Percentiles rank a stretch among this genome's conserved stretches.
Evolutionary conservation across 1,284 basidiomycete genomes (phyloP).

Genomic region (Coniferiporia sulphurascens): DNA sequence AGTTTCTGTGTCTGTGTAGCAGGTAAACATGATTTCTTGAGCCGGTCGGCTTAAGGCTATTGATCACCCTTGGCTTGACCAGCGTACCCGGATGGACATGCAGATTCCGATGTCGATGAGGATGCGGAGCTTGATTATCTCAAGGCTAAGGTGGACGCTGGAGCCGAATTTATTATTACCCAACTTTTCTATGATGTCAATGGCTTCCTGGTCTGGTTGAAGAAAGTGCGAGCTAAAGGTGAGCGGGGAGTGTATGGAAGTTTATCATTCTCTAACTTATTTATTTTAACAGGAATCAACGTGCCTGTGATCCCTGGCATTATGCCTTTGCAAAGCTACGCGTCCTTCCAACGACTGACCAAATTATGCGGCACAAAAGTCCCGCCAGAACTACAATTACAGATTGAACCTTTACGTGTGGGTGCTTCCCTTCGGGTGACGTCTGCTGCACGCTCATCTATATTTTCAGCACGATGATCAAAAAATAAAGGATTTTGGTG

Average conservation of each 20-base stretch:
- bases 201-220: constrained; percentile 76
- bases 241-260: constrained; percentile 22
- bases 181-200: constrained; percentile 97
- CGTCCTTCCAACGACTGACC: constrained; percentile 87
- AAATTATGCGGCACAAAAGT: constrained; percentile 85
- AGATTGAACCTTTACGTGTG: constrained; percentile 78
- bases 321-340: constrained; percentile 97
- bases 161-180: constrained; percentile 94
- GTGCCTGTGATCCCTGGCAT: constrained; percentile 93
- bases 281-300: constrained; percentile 62
- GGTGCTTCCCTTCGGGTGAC: constrained; percentile 26
- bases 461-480: constrained; percentile 76
- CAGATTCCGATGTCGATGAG: constrained; percentile 57
- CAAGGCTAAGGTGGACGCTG: constrained; percentile 90
- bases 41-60: constrained; percentile 9
- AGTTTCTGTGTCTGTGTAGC: constrained; percentile 92
- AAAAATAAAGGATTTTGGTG: constrained; percentile 87
- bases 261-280: neutral
- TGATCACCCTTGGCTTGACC: constrained; percentile 24
- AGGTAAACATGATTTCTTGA: constrained; percentile 39
- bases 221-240: constrained; percentile 71
- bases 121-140: constrained; percentile 76
- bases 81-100: constrained; percentile 93
- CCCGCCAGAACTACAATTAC: constrained; percentile 63
- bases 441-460: constrained; percentile 21